Conservation (phyloP, 2,329 filamentous ascomycete species). For the Fusarium liriodendri region DNA sequence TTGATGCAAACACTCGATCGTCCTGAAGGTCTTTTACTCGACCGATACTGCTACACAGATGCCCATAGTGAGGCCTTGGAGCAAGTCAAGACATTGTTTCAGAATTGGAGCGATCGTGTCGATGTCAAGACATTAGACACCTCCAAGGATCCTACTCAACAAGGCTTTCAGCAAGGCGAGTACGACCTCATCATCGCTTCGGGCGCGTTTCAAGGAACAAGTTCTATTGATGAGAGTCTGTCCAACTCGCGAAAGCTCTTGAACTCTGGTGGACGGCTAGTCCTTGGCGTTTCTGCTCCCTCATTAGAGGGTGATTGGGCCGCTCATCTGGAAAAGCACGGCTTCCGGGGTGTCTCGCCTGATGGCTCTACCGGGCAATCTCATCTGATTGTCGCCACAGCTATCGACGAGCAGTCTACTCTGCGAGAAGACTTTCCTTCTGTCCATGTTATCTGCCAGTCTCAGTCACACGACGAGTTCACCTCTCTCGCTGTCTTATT, state of each 20-base stretch:
- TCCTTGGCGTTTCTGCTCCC: neutral
- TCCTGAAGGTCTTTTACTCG: conserved; percentile 1
- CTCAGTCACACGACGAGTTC: conserved; percentile 8
- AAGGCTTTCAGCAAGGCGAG: conserved; percentile 3
- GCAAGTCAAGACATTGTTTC: neutral
- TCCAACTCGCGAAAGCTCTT: conserved; percentile 15
- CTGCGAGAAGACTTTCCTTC: neutral
- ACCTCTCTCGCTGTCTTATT: conserved; percentile 6
- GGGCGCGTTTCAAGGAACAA: neutral
- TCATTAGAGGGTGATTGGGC: neutral
- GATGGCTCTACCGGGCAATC: neutral
- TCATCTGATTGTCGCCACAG: neutral
- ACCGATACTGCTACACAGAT: conserved; percentile 14
- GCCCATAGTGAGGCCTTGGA: neutral
- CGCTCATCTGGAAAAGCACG: conserved; percentile 1
- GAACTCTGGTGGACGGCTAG: conserved; percentile 7
- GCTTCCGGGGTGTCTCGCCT: neutral
- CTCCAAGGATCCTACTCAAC: conserved; percentile 1
- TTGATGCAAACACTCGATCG: conserved; percentile 18
- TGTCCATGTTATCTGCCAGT: conserved; percentile 14
- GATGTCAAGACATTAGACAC: conserved; percentile 7
- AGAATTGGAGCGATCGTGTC: conserved; percentile 8
- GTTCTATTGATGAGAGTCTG: neutral
- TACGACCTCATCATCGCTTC: conserved; percentile 18
- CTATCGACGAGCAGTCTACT: neutral